A percentile compares a stretch with the other conserved stretches of the same genome.
Evolutionary conservation across 441 rosid species (phyloP).

Genomic region (Erysimum pusillum): DNA sequence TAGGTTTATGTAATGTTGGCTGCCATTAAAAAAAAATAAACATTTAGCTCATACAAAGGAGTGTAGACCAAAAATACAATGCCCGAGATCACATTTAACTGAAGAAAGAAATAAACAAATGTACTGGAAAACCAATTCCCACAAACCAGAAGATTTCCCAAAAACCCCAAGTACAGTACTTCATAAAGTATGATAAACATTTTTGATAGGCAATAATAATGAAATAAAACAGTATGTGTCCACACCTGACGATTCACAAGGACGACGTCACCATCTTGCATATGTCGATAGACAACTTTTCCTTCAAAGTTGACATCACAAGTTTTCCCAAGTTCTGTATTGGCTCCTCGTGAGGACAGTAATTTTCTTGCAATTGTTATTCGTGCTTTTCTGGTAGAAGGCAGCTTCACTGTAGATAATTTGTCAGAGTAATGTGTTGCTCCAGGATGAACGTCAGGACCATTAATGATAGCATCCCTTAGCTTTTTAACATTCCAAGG

Average conservation of each 20-base stretch:
- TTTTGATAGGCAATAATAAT: conserved; percentile 3
- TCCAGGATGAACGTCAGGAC: conserved; percentile 91
- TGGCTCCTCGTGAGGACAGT: conserved; percentile 83
- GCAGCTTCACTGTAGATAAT: conserved; percentile 62
- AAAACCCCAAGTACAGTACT: neutral
- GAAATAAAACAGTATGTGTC: conserved; percentile 18
- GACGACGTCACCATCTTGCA: conserved; percentile 96
- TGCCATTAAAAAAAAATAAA: conserved; percentile 50
- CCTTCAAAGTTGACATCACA: conserved; percentile 77
- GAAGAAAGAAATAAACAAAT: conserved; percentile 22
- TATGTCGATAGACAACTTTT: conserved; percentile 88
- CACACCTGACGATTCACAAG: conserved; percentile 97
- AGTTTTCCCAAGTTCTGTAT: conserved; percentile 68
- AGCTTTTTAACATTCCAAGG: conserved; percentile 82
- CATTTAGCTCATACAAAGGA: conserved; percentile 6
- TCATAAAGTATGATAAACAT: conserved; percentile 11
- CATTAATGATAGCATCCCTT: conserved; percentile 88
- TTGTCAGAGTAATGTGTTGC: conserved; percentile 92
- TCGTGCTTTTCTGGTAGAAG: conserved; percentile 63
- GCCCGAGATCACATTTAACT: neutral
- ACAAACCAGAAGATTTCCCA: conserved; percentile 4
- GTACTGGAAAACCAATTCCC: neutral
- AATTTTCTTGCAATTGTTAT: conserved; percentile 80
- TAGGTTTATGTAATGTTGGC: conserved; percentile 99
- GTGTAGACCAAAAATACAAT: neutral